Evolutionary conservation across 345 rosid genomes (phyloP).

Genomic region (Ailanthus altissimus): DNA sequence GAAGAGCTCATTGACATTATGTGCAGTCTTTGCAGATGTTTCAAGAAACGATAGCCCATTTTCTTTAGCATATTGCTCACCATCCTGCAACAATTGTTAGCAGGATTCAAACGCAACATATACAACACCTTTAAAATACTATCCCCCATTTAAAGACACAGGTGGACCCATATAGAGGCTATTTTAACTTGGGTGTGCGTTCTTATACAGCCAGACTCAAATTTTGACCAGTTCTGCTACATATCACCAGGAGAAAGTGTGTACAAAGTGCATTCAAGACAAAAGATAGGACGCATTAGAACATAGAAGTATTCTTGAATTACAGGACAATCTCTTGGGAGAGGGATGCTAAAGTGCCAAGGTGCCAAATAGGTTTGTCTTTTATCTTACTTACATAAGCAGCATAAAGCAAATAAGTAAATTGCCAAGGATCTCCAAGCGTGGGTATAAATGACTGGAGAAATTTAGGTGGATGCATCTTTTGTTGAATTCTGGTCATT

Average conservation of each 20-base stretch:
- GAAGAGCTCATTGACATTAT: conserved; percentile 74
- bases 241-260: neutral
- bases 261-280: neutral
- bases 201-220: neutral
- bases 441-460: neutral
- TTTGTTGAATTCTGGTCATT: neutral
- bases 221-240: neutral
- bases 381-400: neutral
- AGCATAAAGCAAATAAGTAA: neutral
- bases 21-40: conserved; percentile 72
- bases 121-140: neutral
- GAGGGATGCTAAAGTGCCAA: neutral
- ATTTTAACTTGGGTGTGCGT: neutral
- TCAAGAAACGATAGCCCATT: conserved; percentile 66
- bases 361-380: neutral
- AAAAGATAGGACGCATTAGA: neutral
- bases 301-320: neutral
- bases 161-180: neutral
- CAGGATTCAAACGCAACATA: neutral
- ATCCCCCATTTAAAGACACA: neutral
- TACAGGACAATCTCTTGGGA: neutral
- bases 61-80: conserved; percentile 63
- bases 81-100: conserved; percentile 49
- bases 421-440: neutral
- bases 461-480: neutral